Evolutionary conservation across 2,329 filamentous ascomycete genomes (phyloP), one percentile per base, ranked within the genome.

Genomic region (Cladosporium colombiae): DNA sequence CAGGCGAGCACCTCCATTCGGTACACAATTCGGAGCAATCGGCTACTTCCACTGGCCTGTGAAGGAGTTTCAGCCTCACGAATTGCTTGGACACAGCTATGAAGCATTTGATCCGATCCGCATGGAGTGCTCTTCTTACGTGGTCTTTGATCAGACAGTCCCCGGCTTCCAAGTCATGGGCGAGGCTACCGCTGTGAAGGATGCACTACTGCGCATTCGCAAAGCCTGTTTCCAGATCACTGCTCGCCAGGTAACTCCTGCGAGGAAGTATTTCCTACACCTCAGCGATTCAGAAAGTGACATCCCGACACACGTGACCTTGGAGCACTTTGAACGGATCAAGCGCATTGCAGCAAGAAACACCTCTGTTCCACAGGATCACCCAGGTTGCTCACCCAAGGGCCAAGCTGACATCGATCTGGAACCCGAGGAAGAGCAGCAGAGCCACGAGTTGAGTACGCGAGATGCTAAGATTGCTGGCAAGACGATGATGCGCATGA

Each of bases 91-190:
- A 1, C 63, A 68, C 11, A 76, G 77, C 40, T 74, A 79, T 10
- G 81, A 84, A 69, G 75, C 74, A 5, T 74, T 85, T 4, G 82
- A 85, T 68, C 68, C 71, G 7, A 77, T 84, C 14, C 78, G 83
- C 5, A 74, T 74, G 37, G 75, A 75, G 27, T 77, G 74, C 58
- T 72, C 72, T 4, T 82, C 78, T 64, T 74, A 80, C 66, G 73
- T 84, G n/a, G 78, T 79, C 37, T 74, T 76, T n/a, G 72, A 77
- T 27, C 67, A 71, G 4, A 67, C 69, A 18, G 31, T 50, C 13
- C 71, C 70, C 4, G 56, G 64, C 8, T 79, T 80, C 56, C 70
- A 73, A 31, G 69, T 79, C 14, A 68, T 76, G 67, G 76, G 77
- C 10, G 66, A 72, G 16, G 59, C 62, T 2, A 44, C 64, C 3